These are phyloP conservation scores for Priceomyces melissophilus DNA, from an alignment of 805 yeast species.

Conservation along the genomic window DNA sequence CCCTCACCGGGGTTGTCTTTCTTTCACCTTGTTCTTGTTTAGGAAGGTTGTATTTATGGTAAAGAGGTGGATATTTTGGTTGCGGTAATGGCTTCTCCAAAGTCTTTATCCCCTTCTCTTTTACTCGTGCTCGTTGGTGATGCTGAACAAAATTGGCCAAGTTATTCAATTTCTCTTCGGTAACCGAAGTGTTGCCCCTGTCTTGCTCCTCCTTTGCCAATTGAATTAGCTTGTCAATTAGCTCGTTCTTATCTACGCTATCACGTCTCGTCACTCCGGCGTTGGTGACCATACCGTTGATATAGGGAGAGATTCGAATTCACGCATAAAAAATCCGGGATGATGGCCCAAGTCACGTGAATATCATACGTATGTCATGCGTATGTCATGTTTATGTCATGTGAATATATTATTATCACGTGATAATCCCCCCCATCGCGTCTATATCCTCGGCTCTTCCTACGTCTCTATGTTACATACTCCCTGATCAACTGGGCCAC, in stretches of 20 bases:
- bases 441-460: not conserved
- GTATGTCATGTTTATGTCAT: no score
- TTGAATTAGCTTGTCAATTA: conserved; percentile 24
- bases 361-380: no score
- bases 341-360: no score
- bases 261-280: not conserved
- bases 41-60: conserved; percentile 27
- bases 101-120: not conserved
- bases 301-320: not conserved
- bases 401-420: no score
- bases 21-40: conserved; percentile 6
- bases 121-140: conserved; percentile 8
- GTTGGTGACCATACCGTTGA: conserved; percentile 5
- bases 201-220: conserved; percentile 36
- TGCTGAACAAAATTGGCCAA: conserved; percentile 24
- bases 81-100: conserved; percentile 15
- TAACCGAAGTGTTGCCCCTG: conserved; percentile 35
- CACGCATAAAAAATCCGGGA: no score
- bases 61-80: conserved; percentile 33
- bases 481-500: not conserved
- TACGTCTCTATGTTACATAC: not conserved
- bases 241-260: conserved; percentile 14
- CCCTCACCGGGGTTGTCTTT: not conserved
- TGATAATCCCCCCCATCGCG: not conserved
- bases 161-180: conserved; percentile 33